These are phyloP conservation scores for Lachnellula occidentalis DNA, from an alignment of 2,329 filamentous ascomycete genomes.

Conservation along the genomic window DNA sequence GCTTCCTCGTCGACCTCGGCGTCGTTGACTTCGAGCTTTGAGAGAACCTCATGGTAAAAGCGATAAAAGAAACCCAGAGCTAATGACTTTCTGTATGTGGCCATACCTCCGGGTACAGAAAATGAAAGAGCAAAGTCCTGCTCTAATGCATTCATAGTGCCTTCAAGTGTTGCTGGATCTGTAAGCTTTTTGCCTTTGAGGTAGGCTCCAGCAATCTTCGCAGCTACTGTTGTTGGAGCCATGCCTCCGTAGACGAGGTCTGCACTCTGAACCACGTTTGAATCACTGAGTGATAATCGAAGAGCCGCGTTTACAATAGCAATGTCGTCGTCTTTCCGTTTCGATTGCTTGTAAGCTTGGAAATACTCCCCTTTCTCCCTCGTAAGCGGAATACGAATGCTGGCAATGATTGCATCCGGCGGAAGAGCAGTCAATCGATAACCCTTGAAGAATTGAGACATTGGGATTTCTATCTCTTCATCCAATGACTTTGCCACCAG, in stretches of 20 bases:
- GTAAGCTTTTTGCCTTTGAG: conserved; percentile 74
- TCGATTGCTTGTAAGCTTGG: conserved; percentile 90
- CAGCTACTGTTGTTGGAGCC: conserved; percentile 86
- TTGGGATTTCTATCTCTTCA: conserved; percentile 77
- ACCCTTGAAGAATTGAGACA: conserved; percentile 87
- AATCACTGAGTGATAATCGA: conserved; percentile 64
- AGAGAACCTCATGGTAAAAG: conserved; percentile 86
- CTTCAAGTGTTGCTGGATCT: conserved; percentile 78
- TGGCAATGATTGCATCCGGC: conserved; percentile 76
- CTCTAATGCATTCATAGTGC: conserved; percentile 83
- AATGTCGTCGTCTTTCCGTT: conserved; percentile 97
- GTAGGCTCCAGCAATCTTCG: conserved; percentile 70
- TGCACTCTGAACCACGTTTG: conserved; percentile 64
- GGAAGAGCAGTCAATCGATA: conserved; percentile 82
- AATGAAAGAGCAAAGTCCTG: conserved; percentile 84
- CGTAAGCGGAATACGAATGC: conserved; percentile 77
- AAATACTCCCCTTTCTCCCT: conserved; percentile 74
- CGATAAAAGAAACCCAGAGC: conserved; percentile 94
- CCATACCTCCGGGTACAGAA: conserved; percentile 94
- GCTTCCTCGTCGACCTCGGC: conserved; percentile 64
- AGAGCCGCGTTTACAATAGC: conserved; percentile 91
- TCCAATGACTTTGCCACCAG: conserved; percentile 73
- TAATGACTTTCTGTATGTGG: conserved; percentile 85
- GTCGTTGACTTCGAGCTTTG: conserved; percentile 47
- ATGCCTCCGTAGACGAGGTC: conserved; percentile 91